Percentiles rank a stretch among this genome's conserved stretches.
Conservation (phyloP, 768 basidiomycete species). For the Cystoderma amianthinum region DNA sequence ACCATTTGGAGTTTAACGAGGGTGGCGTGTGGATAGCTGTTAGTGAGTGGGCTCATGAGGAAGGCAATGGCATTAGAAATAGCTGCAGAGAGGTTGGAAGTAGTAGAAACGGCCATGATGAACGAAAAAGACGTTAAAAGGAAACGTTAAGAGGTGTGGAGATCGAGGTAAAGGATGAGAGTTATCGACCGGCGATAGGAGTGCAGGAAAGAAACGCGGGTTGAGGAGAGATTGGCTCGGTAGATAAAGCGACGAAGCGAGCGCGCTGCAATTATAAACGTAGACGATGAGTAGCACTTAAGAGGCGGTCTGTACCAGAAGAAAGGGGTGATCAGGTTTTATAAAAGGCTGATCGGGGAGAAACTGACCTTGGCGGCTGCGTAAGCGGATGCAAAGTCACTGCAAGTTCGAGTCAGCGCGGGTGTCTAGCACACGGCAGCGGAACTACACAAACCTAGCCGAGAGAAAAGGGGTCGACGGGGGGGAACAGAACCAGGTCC, state of each 20-base stretch:
- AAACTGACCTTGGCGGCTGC: conserved; percentile 5
- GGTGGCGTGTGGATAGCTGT: conserved; percentile 49
- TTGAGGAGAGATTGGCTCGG: too few relatives aligned
- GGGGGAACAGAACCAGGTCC: conserved; percentile 23
- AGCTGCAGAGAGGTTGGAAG: conserved; percentile 62
- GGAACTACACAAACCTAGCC: conserved; percentile 12
- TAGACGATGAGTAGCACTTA: conserved; percentile 3
- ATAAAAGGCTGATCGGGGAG: conserved; percentile 4
- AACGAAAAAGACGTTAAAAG: too few relatives aligned
- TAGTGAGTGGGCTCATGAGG: conserved; percentile 60
- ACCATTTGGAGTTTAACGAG: conserved; percentile 64
- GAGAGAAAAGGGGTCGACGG: conserved; percentile 11
- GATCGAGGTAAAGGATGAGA: conserved; percentile 10
- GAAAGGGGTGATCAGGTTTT: conserved; percentile 6
- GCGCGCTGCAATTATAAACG: background rate
- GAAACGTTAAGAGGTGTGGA: conserved; percentile 10
- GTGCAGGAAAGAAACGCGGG: too few relatives aligned
- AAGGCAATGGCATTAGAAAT: conserved; percentile 71
- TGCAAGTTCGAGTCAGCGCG: conserved; percentile 1
- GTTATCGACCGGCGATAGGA: conserved; percentile 62
- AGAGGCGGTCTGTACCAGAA: conserved; percentile 7
- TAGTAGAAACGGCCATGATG: conserved; percentile 29
- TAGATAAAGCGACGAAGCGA: background rate
- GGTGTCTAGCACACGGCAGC: conserved; percentile 6
- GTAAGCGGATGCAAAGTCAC: conserved; percentile 8